These are phyloP conservation scores for Capsicum baccatum DNA, from an alignment of 257 asterid species.

Conservation along the genomic window DNA sequence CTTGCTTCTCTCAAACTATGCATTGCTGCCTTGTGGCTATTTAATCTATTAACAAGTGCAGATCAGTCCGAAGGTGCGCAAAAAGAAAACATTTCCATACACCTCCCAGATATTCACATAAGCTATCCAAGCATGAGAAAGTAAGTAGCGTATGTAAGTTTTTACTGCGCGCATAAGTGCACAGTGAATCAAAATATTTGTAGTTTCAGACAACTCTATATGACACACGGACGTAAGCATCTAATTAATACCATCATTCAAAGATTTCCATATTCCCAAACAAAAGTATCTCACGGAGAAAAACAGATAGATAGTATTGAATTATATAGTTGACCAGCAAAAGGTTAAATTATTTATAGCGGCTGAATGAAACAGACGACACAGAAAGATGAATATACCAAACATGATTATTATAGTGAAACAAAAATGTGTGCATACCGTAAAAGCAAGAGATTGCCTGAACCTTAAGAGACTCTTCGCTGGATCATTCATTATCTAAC, in stretches of 20 bases:
- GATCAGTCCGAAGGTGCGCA: neutral
- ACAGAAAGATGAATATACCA: conserved; percentile 6
- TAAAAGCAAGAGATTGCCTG: conserved; percentile 86
- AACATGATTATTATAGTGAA: conserved; percentile 18
- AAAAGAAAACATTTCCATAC: conserved; percentile 12
- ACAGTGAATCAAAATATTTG: conserved; percentile 1
- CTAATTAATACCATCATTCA: conserved; percentile 12
- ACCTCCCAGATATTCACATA: conserved; percentile 1
- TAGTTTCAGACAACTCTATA: conserved; percentile 5
- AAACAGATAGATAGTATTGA: neutral
- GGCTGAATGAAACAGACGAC: conserved; percentile 13
- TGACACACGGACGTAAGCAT: conserved; percentile 11
- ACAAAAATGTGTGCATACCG: conserved; percentile 50
- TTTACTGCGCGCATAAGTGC: neutral
- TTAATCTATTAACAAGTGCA: conserved; percentile 57
- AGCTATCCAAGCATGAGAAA: conserved; percentile 10
- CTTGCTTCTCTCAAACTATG: conserved; percentile 92
- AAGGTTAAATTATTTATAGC: neutral
- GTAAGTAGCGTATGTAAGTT: neutral
- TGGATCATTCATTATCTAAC: conserved; percentile 84
- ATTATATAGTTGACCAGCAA: neutral
- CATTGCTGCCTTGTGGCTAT: conserved; percentile 97
- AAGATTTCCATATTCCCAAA: neutral
- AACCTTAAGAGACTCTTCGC: conserved; percentile 86
- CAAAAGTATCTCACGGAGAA: conserved; percentile 12